Percentiles rank a stretch among this genome's conserved stretches.
Evolutionary conservation across 2,329 filamentous ascomycete species (phyloP).

Genomic region (Ophiostoma himal-ulmi): DNA sequence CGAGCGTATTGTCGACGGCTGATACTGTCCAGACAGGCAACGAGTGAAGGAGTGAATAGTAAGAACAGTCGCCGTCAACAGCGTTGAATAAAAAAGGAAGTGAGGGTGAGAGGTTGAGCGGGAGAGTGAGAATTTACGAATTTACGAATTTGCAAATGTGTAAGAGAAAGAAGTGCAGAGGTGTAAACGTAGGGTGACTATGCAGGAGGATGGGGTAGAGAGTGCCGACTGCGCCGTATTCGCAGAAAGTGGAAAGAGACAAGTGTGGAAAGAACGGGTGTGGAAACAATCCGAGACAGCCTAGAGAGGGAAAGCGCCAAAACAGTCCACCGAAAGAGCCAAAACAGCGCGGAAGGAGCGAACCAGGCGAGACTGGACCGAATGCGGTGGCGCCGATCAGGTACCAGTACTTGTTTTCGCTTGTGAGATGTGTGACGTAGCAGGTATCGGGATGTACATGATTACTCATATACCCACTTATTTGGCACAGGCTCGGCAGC

Average conservation of each 20-base stretch:
- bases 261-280: slow-evolving; percentile 1
- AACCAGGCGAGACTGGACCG: not conserved
- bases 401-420: not conserved
- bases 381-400: slow-evolving; percentile 10
- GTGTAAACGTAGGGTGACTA: not conserved
- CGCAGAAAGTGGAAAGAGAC: not conserved
- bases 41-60: not conserved
- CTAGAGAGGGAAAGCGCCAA: too few relatives aligned
- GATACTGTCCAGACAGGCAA: slow-evolving; percentile 8
- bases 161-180: not conserved
- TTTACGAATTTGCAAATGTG: not conserved
- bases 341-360: slow-evolving; percentile 9
- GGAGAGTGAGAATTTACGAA: not conserved
- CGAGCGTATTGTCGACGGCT: not conserved
- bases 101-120: not conserved
- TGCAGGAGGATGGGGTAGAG: slow-evolving; percentile 7
- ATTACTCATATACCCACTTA: not conserved
- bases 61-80: not conserved
- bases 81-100: not conserved
- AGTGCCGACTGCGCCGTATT: not conserved
- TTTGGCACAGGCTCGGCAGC: not conserved
- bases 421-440: not conserved
- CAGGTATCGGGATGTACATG: not conserved
- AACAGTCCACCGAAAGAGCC: not conserved
- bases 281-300: slow-evolving; percentile 2